Percentiles rank a stretch among this genome's conserved stretches.
Evolutionary conservation across 768 basidiomycete genomes (phyloP).

Genomic region (Lactarius hengduanensis): DNA sequence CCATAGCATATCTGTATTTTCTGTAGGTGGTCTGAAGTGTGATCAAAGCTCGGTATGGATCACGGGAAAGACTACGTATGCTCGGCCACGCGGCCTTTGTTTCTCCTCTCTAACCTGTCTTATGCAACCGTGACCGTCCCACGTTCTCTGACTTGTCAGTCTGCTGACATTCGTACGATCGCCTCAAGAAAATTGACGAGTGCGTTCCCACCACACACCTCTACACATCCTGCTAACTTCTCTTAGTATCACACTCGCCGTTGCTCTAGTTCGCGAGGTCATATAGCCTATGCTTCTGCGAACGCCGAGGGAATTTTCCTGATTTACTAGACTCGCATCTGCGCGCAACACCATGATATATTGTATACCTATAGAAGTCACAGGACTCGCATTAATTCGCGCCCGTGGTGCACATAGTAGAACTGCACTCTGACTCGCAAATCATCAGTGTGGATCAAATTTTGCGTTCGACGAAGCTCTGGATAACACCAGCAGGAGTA

Average conservation of each 20-base stretch:
- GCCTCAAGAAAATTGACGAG: slow-evolving; percentile 74
- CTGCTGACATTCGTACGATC: not conserved
- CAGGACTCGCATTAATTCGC: slow-evolving; percentile 8
- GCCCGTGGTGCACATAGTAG: slow-evolving; percentile 19
- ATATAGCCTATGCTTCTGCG: slow-evolving; percentile 33
- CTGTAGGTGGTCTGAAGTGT: no score
- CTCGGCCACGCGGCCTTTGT: no score
- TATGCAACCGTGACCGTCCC: not conserved
- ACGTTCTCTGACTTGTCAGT: slow-evolving; percentile 1
- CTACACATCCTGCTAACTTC: slow-evolving; percentile 16
- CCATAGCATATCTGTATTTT: no score
- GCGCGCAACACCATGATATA: slow-evolving; percentile 8
- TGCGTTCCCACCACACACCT: slow-evolving; percentile 39
- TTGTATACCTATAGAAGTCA: slow-evolving; percentile 17
- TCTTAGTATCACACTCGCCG: slow-evolving; percentile 65
- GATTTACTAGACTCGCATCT: slow-evolving; percentile 14
- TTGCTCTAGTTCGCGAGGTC: slow-evolving; percentile 66
- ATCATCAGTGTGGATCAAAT: slow-evolving; percentile 19
- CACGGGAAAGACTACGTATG: no score
- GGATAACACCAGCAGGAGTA: slow-evolving; percentile 69
- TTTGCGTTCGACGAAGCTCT: slow-evolving; percentile 74
- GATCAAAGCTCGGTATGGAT: no score
- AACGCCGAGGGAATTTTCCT: not conserved
- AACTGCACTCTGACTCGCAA: slow-evolving; percentile 1
- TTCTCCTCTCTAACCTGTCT: no score